phyloP scores from a whole-genome alignment of 306 rosid genomes.

The Acacia crassicarpa region DNA sequence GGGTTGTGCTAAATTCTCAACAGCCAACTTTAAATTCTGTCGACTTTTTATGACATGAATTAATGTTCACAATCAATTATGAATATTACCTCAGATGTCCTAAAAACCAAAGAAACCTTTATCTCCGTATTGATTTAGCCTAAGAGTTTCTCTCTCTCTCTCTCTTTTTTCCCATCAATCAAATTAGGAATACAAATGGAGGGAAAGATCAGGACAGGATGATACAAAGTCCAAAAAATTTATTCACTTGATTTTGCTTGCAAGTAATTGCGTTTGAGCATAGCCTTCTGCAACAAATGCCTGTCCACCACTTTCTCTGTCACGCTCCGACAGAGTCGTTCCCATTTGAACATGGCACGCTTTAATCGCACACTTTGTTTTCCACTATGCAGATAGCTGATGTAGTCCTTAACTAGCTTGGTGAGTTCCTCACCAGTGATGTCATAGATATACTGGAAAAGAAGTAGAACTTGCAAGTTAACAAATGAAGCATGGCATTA shows the following conservation, averaged over 20 bases:
- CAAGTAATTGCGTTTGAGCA: slow-evolving; percentile 30
- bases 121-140: neutral
- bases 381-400: slow-evolving; percentile 60
- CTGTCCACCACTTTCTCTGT: slow-evolving; percentile 24
- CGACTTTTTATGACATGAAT: too few relatives aligned
- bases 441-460: slow-evolving; percentile 69
- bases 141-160: neutral
- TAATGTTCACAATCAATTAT: too few relatives aligned
- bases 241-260: slow-evolving; percentile 17
- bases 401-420: slow-evolving; percentile 56
- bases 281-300: slow-evolving; percentile 50
- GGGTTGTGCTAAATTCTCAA: too few relatives aligned
- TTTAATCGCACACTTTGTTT: slow-evolving; percentile 51
- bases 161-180: neutral
- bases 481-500: slow-evolving; percentile 2
- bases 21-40: too few relatives aligned
- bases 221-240: neutral
- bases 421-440: slow-evolving; percentile 59
- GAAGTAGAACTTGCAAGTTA: slow-evolving; percentile 20
- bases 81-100: neutral
- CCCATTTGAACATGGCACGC: slow-evolving; percentile 47
- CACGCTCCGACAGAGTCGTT: slow-evolving; percentile 30
- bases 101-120: neutral
- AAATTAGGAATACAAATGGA: neutral
- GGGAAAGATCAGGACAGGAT: neutral